Evolutionary conservation across 192 early-diverging fungal species (phyloP).

Genomic region (Phlyctochytrium bullatum): DNA sequence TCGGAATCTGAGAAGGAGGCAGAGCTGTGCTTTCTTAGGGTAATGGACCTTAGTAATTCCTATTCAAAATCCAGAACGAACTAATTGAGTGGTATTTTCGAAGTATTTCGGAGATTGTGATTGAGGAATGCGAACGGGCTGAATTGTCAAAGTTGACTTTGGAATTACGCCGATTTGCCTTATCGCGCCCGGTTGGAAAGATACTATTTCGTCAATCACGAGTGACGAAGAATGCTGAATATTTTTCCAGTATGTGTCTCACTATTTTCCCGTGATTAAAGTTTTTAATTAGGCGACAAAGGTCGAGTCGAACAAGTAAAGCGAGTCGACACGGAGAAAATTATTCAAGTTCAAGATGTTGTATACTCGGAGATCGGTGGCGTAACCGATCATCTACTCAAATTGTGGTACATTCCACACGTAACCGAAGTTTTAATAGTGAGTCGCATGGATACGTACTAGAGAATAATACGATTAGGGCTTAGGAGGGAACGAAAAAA

Average conservation of each 20-base stretch:
- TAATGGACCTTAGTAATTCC: not conserved
- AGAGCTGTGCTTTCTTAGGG: slow-evolving; percentile 19
- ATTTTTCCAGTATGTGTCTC: slow-evolving; percentile 30
- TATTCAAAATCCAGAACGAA: slow-evolving; percentile 20
- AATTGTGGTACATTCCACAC: slow-evolving; percentile 56
- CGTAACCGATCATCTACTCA: slow-evolving; percentile 28
- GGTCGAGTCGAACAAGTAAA: slow-evolving; percentile 4
- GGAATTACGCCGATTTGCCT: slow-evolving; percentile 28
- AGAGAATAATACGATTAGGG: not conserved
- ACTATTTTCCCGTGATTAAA: slow-evolving; percentile 9
- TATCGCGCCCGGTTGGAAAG: slow-evolving; percentile 26
- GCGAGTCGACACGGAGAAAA: slow-evolving; percentile 30
- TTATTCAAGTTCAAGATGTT: slow-evolving; percentile 45
- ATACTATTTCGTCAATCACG: slow-evolving; percentile 42
- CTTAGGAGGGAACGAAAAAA: slow-evolving; percentile 16
- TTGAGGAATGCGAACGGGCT: slow-evolving; percentile 48
- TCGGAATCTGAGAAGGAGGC: slow-evolving; percentile 31
- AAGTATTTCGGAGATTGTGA: slow-evolving; percentile 44
- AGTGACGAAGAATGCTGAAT: slow-evolving; percentile 38
- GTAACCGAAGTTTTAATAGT: slow-evolving; percentile 45
- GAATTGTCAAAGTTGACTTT: slow-evolving; percentile 43
- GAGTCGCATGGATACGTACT: not conserved
- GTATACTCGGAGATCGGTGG: slow-evolving; percentile 17
- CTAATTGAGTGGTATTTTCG: slow-evolving; percentile 47
- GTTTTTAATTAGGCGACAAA: slow-evolving; percentile 7